Evolutionary conservation across 495 filamentous ascomycete genomes (phyloP).

Genomic region (Podospora sp.): DNA sequence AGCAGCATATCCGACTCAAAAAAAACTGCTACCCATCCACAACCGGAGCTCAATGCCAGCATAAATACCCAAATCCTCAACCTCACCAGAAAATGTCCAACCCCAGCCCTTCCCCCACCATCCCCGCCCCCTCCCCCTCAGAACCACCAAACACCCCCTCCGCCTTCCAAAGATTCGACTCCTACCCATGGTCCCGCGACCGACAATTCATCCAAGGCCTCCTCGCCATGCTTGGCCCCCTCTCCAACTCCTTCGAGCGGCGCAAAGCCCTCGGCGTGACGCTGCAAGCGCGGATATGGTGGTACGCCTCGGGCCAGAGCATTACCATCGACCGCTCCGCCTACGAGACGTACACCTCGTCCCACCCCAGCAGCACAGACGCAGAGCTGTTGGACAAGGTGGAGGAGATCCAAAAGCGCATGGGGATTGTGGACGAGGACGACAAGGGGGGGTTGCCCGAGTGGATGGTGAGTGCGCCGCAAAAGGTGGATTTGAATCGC

Average conservation of each 20-base stretch:
- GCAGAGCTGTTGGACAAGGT: slow-evolving; percentile 31
- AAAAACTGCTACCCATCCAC: neutral
- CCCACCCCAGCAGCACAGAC: slow-evolving; percentile 23
- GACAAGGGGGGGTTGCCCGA: slow-evolving; percentile 33
- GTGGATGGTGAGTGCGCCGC: slow-evolving; percentile 48
- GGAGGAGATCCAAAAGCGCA: slow-evolving; percentile 31
- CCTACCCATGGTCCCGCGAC: slow-evolving; percentile 30
- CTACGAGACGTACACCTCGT: slow-evolving; percentile 40
- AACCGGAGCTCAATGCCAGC: neutral
- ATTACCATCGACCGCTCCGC: slow-evolving; percentile 39
- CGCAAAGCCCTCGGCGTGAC: slow-evolving; percentile 37
- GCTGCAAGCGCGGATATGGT: slow-evolving; percentile 48
- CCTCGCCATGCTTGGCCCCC: slow-evolving; percentile 33
- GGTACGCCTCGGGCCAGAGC: slow-evolving; percentile 44
- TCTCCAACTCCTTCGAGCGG: slow-evolving; percentile 27
- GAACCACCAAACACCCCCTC: slow-evolving; percentile 1
- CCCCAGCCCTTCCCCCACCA: neutral
- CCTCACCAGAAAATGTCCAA: too few relatives aligned
- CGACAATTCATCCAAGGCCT: slow-evolving; percentile 38
- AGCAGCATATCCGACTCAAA: neutral
- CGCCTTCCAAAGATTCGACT: slow-evolving; percentile 26
- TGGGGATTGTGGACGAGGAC: slow-evolving; percentile 13
- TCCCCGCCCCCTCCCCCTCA: neutral
- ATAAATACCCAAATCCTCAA: neutral
- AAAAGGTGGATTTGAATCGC: slow-evolving; percentile 43